Base-by-base conservation (phyloP, 192 early-diverging fungal species). In the Mortierella hygrophila region DNA sequence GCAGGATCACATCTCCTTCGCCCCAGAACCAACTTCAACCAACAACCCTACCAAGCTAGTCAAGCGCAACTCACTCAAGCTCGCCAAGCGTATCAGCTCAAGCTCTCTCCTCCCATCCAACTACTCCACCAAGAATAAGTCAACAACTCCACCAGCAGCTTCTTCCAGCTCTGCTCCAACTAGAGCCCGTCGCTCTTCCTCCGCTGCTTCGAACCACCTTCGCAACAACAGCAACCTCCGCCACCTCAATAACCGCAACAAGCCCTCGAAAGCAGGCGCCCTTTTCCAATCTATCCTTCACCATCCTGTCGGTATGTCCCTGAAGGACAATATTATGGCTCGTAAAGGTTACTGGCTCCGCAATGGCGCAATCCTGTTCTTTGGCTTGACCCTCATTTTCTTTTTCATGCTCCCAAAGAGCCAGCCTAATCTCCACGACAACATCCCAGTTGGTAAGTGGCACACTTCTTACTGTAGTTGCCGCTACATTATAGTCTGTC, bases 291-390 rank as follows among this genome's bases (percentile, higher is more conserved):
- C 38, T 0, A 49, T 41, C 18, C 13, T 77, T 65, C 26, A 65
- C 46, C 76, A 65, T 29, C 77, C 77, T 5, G 20, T 46, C 78
- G 84, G 81, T 41, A 86, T 86, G 84, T 20, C 71, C 63, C 42
- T 78, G 84, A 80, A 54, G 35, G 84, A 86, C 37, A 68, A 63
- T 18, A 74, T 86, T 72, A 86, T 86, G 84, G 84, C 84, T 38
- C 84, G 84, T 65, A 86, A 86, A 74, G 84, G 84, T 70, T 86
- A 81, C 42, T 86, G 84, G 84, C 55, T 86, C 68, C 84, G 84
- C 60, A 86, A 86, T 40, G 79, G 79, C 38, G 79, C 84, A 76
- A 86, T 86, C 65, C 79, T 86, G 40, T 52, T 76, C 70, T 80
- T 81, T 74, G 76, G 84, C 42, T 55, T 86, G 79, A 77, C 76